Evolutionary conservation across 192 early-diverging fungal species (phyloP).

Genomic region (Coemansia sp.): DNA sequence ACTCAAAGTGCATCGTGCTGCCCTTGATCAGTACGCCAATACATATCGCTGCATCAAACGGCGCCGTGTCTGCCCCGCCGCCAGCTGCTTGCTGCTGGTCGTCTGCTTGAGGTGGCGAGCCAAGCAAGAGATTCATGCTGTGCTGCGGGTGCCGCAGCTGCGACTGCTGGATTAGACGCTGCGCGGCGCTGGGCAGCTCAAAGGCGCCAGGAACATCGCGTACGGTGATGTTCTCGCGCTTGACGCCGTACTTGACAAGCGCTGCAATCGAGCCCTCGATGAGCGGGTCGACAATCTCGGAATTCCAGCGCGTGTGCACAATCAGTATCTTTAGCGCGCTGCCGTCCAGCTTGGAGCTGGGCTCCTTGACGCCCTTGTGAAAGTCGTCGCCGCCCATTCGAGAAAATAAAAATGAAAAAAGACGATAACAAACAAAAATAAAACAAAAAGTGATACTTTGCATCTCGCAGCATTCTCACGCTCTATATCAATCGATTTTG

Average conservation of each 20-base stretch:
- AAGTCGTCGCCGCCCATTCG: slow-evolving; percentile 61
- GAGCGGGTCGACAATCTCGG: slow-evolving; percentile 79
- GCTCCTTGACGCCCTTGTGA: slow-evolving; percentile 73
- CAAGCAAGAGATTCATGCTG: background rate
- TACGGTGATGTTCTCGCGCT: slow-evolving; percentile 72
- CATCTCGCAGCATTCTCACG: too few species aligned
- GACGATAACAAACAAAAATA: background rate
- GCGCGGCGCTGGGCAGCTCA: slow-evolving; percentile 92
- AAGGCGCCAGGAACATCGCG: slow-evolving; percentile 89
- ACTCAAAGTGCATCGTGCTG: slow-evolving; percentile 98
- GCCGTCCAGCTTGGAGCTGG: slow-evolving; percentile 63
- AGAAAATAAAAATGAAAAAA: background rate
- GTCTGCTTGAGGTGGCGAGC: too few species aligned
- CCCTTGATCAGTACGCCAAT: slow-evolving; percentile 99
- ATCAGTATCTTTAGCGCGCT: slow-evolving; percentile 70
- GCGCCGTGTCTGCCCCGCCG: too few species aligned
- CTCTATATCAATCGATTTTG: background rate
- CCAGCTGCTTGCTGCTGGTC: too few species aligned
- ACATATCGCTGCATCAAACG: slow-evolving; percentile 90
- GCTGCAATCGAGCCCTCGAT: slow-evolving; percentile 72
- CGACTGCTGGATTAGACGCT: slow-evolving; percentile 72
- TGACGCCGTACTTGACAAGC: slow-evolving; percentile 72
- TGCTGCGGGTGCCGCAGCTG: slow-evolving; percentile 53
- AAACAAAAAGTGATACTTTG: too few species aligned
- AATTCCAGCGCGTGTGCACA: slow-evolving; percentile 97